Evolutionary conservation across 345 rosid species (phyloP).

Genomic region (Citrus hindsii): DNA sequence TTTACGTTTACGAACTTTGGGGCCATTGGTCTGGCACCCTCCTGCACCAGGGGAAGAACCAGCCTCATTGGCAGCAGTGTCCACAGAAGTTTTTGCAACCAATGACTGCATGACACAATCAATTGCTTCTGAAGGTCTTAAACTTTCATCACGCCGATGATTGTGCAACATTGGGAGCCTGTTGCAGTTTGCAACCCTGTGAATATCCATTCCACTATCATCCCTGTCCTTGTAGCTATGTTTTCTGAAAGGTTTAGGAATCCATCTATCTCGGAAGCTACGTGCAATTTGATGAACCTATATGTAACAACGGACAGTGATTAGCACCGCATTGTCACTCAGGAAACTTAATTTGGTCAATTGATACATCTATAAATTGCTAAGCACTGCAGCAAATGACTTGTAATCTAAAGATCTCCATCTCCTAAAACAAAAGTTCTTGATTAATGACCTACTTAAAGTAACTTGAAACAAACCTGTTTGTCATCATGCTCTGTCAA

Average conservation of each 20-base stretch:
- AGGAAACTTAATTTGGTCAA: background rate
- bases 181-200: constrained; percentile 37
- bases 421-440: background rate
- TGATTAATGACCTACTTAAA: background rate
- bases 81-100: constrained; percentile 31
- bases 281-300: constrained; percentile 99
- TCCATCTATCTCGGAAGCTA: constrained; percentile 81
- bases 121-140: constrained; percentile 49
- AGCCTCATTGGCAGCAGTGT: constrained; percentile 39
- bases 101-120: constrained; percentile 31
- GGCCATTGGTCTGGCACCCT: constrained; percentile 29
- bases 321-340: background rate
- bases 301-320: background rate
- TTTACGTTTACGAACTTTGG: constrained; percentile 77
- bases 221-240: constrained; percentile 53
- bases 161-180: constrained; percentile 43
- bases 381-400: background rate
- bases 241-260: constrained; percentile 68
- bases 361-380: background rate
- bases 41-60: constrained; percentile 33
- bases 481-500: constrained; percentile 94
- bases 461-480: constrained; percentile 48
- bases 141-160: constrained; percentile 45
- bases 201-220: constrained; percentile 48
- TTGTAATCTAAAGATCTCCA: background rate